Percentiles rank a stretch among this genome's conserved stretches.
These are phyloP conservation scores for Ceratocystis diversiconidia DNA, from an alignment of 2,329 filamentous ascomycete genomes.

Conservation along the genomic window DNA sequence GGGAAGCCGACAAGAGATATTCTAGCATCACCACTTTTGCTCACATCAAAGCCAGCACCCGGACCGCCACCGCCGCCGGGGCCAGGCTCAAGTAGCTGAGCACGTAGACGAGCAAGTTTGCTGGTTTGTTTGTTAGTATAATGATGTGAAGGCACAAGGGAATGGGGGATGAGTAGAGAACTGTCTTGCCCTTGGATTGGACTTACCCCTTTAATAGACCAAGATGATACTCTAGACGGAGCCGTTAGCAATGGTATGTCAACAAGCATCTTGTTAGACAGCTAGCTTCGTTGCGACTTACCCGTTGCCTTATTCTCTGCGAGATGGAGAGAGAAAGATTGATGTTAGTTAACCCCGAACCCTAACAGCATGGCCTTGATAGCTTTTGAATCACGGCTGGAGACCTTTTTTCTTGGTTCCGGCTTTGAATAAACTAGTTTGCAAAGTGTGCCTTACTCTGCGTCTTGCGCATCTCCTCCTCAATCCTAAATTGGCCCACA, in stretches of 20 bases:
- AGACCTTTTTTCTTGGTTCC: not conserved
- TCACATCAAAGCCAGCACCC: conserved; percentile 81
- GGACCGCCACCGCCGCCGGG: conserved; percentile 64
- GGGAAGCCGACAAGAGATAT: conserved; percentile 98
- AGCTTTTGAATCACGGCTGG: not conserved
- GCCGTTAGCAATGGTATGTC: not conserved
- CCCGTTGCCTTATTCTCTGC: conserved; percentile 97
- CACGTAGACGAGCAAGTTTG: conserved; percentile 87
- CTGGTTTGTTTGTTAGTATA: conserved; percentile 32
- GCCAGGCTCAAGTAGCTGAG: conserved; percentile 82
- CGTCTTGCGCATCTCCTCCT: conserved; percentile 98
- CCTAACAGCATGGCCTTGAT: not conserved
- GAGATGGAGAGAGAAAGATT: conserved; percentile 5
- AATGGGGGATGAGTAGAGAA: no score
- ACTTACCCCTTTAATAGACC: conserved; percentile 87
- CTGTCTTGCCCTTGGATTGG: conserved; percentile 10
- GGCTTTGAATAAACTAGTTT: not conserved
- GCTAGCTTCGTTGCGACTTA: conserved; percentile 34
- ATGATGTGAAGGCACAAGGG: not conserved
- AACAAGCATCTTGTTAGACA: not conserved
- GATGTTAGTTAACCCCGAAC: conserved; percentile 12
- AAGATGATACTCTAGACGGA: conserved; percentile 77
- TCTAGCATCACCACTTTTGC: conserved; percentile 88
- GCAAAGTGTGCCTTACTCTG: conserved; percentile 55
- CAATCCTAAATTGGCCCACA: conserved; percentile 53